Conservation (phyloP, 805 yeast species). For the Yarrowia osloensis region DNA sequence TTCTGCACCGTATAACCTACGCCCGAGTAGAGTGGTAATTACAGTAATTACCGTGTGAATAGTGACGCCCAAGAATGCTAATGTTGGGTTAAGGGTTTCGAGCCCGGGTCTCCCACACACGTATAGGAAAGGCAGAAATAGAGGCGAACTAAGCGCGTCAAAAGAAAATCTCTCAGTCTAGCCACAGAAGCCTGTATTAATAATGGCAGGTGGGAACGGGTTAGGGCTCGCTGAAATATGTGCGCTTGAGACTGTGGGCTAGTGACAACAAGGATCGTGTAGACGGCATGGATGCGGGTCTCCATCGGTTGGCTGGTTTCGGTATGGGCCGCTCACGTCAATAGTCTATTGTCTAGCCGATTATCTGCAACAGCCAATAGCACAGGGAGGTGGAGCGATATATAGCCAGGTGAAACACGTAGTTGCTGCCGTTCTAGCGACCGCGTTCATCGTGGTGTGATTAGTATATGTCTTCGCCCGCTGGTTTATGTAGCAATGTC, state of each 20-base stretch:
- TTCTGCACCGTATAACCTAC: conserved; percentile 15
- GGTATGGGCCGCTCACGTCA: too few species aligned
- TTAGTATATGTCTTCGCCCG: not conserved
- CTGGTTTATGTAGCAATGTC: too few species aligned
- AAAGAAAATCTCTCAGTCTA: not conserved
- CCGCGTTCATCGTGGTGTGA: too few species aligned
- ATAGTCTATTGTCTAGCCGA: too few species aligned
- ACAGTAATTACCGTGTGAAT: conserved; percentile 1
- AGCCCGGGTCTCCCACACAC: not conserved
- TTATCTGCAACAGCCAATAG: not conserved
- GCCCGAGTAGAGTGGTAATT: conserved; percentile 12
- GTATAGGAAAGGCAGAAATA: not conserved
- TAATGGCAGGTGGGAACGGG: not conserved
- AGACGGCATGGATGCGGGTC: too few species aligned
- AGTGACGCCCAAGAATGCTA: not conserved
- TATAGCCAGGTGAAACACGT: not conserved
- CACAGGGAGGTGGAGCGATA: not conserved
- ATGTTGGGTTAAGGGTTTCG: not conserved
- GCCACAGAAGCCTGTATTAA: not conserved
- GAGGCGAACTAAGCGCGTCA: not conserved
- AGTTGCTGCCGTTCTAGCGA: not conserved
- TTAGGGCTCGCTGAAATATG: not conserved
- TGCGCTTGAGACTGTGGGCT: not conserved
- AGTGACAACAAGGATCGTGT: not conserved
- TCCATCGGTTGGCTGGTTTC: too few species aligned